Conservation (phyloP, 208 protist genomes). For the Leishmania aethiopica region DNA sequence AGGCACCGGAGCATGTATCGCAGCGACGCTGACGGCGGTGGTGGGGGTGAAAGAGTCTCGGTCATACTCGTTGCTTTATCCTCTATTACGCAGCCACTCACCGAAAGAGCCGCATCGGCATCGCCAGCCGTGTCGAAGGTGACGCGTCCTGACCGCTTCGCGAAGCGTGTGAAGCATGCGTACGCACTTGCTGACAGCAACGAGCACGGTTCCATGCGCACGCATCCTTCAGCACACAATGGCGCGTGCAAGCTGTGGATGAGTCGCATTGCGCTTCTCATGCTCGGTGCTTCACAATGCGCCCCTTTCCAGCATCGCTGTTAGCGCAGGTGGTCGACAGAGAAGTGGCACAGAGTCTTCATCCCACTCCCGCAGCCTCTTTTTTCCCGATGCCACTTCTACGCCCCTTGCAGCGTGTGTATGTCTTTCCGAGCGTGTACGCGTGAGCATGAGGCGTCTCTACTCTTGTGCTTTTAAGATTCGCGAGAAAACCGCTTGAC, state of each 20-base stretch:
- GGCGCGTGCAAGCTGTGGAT: not conserved
- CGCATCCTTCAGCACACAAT: not conserved
- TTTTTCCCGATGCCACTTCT: not conserved
- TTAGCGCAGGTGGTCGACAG: not conserved
- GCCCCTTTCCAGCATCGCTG: not conserved
- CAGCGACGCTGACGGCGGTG: not conserved
- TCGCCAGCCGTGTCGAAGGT: not conserved
- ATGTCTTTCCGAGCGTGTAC: not conserved
- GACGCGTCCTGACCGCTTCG: not conserved
- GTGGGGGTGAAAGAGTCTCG: not conserved
- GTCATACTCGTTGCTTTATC: not conserved
- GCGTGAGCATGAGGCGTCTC: not conserved
- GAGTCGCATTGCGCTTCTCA: not conserved
- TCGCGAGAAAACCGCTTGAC: slow-evolving; percentile 1
- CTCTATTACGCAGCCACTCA: not conserved
- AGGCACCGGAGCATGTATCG: not conserved
- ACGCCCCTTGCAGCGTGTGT: not conserved
- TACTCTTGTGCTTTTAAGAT: not conserved
- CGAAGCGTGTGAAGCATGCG: not conserved
- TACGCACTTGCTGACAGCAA: not conserved
- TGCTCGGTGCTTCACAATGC: not conserved
- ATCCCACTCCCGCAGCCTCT: not conserved
- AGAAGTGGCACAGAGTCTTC: not conserved
- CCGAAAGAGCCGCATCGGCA: not conserved
- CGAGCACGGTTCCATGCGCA: not conserved